A percentile compares a stretch with the other conserved stretches of the same genome.
These are phyloP conservation scores for Huntiella savannae DNA, from an alignment of 2,329 filamentous ascomycete genomes.

Conservation along the genomic window DNA sequence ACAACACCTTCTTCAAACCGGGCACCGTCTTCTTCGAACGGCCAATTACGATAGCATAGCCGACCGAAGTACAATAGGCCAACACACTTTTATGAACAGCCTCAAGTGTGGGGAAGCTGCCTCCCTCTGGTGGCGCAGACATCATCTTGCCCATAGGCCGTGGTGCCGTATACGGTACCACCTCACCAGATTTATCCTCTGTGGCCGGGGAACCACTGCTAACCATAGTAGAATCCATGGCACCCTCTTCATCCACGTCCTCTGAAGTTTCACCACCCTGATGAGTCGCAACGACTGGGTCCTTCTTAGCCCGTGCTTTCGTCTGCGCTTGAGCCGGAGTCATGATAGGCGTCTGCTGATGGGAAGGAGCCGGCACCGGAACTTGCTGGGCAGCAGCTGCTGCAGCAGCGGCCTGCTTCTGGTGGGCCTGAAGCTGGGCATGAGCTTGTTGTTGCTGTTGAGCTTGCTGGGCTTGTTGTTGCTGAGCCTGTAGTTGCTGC, in stretches of 20 bases:
- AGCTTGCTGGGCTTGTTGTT: conserved; percentile 13
- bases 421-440: conserved; percentile 8
- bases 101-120: conserved; percentile 44
- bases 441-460: conserved; percentile 10
- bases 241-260: conserved; percentile 12
- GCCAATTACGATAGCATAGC: conserved; percentile 49
- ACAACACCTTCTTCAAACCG: conserved; percentile 46
- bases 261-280: conserved; percentile 6
- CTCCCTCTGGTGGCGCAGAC: conserved; percentile 44
- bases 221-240: conserved; percentile 16
- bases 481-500: not conserved
- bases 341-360: conserved; percentile 6
- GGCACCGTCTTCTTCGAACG: conserved; percentile 49
- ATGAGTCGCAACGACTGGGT: conserved; percentile 12
- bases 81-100: conserved; percentile 45
- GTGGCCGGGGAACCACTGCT: not conserved
- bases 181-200: conserved; percentile 26
- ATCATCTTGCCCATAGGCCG: conserved; percentile 39
- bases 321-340: conserved; percentile 13
- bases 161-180: conserved; percentile 31
- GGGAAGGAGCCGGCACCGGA: conserved; percentile 13
- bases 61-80: conserved; percentile 46
- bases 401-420: conserved; percentile 9
- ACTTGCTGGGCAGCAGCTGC: conserved; percentile 16
- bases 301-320: conserved; percentile 19